Evolutionary conservation across 2,329 filamentous ascomycete species (phyloP).

Genomic region (Colletotrichum sansevieriae): DNA sequence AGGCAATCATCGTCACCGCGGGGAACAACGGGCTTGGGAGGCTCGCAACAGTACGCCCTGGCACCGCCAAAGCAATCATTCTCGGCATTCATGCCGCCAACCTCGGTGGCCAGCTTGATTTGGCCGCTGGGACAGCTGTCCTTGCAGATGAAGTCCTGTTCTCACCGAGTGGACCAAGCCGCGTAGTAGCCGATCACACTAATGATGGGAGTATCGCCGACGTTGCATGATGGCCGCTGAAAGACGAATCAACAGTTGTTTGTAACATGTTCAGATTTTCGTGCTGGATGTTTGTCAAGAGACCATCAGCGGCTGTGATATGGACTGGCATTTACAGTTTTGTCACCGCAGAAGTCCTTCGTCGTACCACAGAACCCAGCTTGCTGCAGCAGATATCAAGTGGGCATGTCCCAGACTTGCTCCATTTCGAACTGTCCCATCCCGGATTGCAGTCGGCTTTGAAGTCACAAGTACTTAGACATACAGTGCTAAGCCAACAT

Average conservation of each 20-base stretch:
- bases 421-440: slow-evolving; percentile 46
- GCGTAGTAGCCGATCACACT: slow-evolving; percentile 45
- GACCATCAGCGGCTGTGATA: background rate
- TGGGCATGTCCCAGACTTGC: slow-evolving; percentile 47
- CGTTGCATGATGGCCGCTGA: background rate
- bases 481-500: background rate
- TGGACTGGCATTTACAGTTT: background rate
- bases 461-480: slow-evolving; percentile 42
- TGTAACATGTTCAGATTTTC: background rate
- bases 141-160: background rate
- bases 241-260: background rate
- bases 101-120: slow-evolving; percentile 3
- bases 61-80: background rate
- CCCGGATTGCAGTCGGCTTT: slow-evolving; percentile 50
- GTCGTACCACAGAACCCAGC: slow-evolving; percentile 51
- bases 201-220: background rate
- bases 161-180: background rate
- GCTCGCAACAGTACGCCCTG: background rate
- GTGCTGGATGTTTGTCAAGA: background rate
- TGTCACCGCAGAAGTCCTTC: slow-evolving; percentile 45
- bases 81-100: background rate
- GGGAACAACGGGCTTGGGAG: background rate
- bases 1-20: slow-evolving; percentile 11
- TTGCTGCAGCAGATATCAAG: slow-evolving; percentile 55
- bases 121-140: background rate